Conservation (phyloP, 1,284 basidiomycete genomes). For the Pterulicium gracile region DNA sequence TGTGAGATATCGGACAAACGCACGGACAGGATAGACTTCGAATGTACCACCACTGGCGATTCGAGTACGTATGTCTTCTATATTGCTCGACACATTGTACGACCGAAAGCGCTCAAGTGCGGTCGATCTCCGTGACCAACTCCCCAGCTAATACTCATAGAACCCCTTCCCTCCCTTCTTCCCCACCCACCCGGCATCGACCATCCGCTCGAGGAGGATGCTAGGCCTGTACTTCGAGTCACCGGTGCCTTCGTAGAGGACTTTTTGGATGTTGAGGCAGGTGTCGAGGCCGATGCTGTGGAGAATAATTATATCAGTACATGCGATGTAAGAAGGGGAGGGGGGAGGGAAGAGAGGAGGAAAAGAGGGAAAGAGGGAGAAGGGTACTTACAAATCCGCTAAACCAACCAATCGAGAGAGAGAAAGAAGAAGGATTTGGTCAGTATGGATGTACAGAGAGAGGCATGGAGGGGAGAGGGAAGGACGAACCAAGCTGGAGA, state of each 20-base stretch:
- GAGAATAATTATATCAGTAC: conserved; percentile 1
- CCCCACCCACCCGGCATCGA: conserved; percentile 93
- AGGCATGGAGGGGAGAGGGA: background rate
- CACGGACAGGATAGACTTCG: too few relatives aligned
- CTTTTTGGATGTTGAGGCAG: conserved; percentile 84
- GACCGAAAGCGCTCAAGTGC: too few relatives aligned
- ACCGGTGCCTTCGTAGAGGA: conserved; percentile 78
- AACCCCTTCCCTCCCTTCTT: conserved; percentile 86
- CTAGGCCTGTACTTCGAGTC: conserved; percentile 98
- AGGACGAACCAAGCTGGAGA: conserved; percentile 53
- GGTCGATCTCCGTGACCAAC: too few relatives aligned
- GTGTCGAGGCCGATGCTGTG: conserved; percentile 87
- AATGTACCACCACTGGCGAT: too few relatives aligned
- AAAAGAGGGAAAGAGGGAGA: conserved; percentile 8
- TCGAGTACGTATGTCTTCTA: too few relatives aligned
- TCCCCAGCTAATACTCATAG: conserved; percentile 60
- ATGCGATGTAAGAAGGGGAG: background rate
- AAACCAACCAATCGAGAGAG: conserved; percentile 3
- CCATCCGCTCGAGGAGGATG: conserved; percentile 87
- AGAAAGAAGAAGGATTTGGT: background rate
- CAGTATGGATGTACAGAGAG: conserved; percentile 1
- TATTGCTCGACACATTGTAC: too few relatives aligned
- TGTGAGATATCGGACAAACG: too few relatives aligned
- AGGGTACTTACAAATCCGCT: conserved; percentile 77
- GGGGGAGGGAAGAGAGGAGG: conserved; percentile 3